Evolutionary conservation across 2,329 filamentous ascomycete genomes (phyloP).

Genomic region (Rutstroemia sp.): DNA sequence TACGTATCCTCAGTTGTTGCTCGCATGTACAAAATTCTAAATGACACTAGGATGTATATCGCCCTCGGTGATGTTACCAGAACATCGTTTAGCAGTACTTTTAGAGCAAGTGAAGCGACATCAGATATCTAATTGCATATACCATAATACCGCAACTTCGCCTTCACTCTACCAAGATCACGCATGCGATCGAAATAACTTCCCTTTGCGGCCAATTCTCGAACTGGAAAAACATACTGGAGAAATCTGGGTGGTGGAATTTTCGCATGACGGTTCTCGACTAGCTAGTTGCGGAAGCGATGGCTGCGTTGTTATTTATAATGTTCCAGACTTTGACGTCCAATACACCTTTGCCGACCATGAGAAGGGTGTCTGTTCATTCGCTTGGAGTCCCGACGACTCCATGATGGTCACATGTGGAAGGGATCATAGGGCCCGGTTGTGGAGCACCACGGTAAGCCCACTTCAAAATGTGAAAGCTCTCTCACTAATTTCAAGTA

Average conservation of each 20-base stretch:
- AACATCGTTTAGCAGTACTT: constrained; percentile 75
- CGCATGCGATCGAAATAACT: constrained; percentile 68
- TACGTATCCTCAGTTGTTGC: constrained; percentile 37
- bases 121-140: constrained; percentile 78
- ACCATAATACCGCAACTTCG: constrained; percentile 72
- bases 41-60: constrained; percentile 68
- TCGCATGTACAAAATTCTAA: constrained; percentile 17
- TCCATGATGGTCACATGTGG: constrained; percentile 78
- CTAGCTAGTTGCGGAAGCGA: constrained; percentile 78
- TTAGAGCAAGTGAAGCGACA: constrained; percentile 76
- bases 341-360: constrained; percentile 58
- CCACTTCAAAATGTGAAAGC: background rate
- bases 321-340: constrained; percentile 62
- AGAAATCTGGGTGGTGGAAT: constrained; percentile 88
- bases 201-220: constrained; percentile 64
- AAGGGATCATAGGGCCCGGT: constrained; percentile 61
- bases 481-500: constrained; percentile 31
- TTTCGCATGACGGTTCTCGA: constrained; percentile 78
- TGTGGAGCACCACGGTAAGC: constrained; percentile 68
- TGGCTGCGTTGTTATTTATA: constrained; percentile 72
- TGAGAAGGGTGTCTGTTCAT: constrained; percentile 63
- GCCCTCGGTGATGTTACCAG: constrained; percentile 92
- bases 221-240: constrained; percentile 68
- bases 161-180: constrained; percentile 90
- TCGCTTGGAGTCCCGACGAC: constrained; percentile 91